phyloP scores from a whole-genome alignment of 345 rosid species.

The Linum usitatissimum region DNA sequence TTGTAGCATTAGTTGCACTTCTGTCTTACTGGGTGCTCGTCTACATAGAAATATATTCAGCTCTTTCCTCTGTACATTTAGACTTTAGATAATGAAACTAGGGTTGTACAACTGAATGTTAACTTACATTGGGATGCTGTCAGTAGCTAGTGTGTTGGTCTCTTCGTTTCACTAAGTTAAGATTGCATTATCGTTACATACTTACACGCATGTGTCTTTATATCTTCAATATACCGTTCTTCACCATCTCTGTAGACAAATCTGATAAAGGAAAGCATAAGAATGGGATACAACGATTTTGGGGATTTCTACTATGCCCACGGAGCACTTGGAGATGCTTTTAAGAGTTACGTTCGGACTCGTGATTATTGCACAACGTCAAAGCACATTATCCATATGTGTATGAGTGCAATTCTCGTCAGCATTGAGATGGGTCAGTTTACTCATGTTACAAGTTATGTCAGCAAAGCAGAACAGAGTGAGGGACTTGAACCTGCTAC shows the following conservation, averaged over 20 bases:
- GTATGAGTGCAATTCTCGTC: constrained; percentile 85
- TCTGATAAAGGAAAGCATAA: constrained; percentile 90
- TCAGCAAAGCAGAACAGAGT: constrained; percentile 85
- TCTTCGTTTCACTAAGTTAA: not conserved
- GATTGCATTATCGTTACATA: not conserved
- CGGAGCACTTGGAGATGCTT: constrained; percentile 81
- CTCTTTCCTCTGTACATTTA: not conserved
- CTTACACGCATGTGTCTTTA: not conserved
- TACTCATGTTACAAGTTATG: constrained; percentile 83
- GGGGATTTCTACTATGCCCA: constrained; percentile 91
- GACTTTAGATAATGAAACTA: too few relatives aligned
- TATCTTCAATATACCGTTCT: not conserved
- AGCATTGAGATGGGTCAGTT: constrained; percentile 99
- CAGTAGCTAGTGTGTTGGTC: not conserved
- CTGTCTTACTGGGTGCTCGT: not conserved
- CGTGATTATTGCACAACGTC: constrained; percentile 97
- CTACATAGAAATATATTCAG: not conserved
- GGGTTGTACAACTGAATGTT: not conserved
- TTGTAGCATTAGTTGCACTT: not conserved
- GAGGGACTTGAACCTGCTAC: constrained; percentile 59
- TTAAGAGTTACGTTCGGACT: constrained; percentile 77
- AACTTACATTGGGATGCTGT: not conserved
- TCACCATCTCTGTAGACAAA: constrained; percentile 51
- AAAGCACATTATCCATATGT: constrained; percentile 87
- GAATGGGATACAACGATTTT: constrained; percentile 98